These are phyloP conservation scores for Adenanthera pavonina DNA, from an alignment of 306 rosid genomes.

Conservation along the genomic window DNA sequence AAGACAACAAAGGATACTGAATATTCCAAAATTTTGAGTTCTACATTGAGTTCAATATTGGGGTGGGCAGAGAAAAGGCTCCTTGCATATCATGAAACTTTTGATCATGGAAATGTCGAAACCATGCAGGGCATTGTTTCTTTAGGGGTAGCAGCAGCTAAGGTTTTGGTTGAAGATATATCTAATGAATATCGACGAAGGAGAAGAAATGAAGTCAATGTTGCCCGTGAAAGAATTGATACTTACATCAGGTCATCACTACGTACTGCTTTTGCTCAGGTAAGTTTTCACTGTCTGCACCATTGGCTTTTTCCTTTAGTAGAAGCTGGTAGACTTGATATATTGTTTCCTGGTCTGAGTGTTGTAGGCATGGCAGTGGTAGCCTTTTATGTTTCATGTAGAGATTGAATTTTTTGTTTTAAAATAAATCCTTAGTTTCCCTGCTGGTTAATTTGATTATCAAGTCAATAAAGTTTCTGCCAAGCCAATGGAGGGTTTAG, in stretches of 20 bases:
- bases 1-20: constrained; percentile 87
- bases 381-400: not conserved
- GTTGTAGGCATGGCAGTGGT: not conserved
- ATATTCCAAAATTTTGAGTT: constrained; percentile 82
- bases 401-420: constrained; percentile 13
- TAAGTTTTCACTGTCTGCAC: constrained; percentile 49
- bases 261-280: constrained; percentile 99
- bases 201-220: constrained; percentile 86
- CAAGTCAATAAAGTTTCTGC: constrained; percentile 7
- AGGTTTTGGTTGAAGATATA: constrained; percentile 90
- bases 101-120: constrained; percentile 77
- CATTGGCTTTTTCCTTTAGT: constrained; percentile 14
- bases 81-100: constrained; percentile 98
- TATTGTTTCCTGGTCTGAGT: constrained; percentile 25
- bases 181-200: constrained; percentile 92
- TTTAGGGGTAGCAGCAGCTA: constrained; percentile 91
- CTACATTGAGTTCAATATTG: constrained; percentile 82
- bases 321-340: constrained; percentile 33
- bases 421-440: not conserved
- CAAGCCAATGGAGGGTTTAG: not conserved
- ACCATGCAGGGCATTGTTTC: constrained; percentile 94
- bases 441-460: not conserved
- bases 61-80: constrained; percentile 99
- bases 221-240: constrained; percentile 90
- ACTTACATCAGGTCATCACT: constrained; percentile 94